A percentile compares a stretch with the other conserved stretches of the same genome.
phyloP scores from a whole-genome alignment of 768 basidiomycete genomes.

The Pluteus cervinus region DNA sequence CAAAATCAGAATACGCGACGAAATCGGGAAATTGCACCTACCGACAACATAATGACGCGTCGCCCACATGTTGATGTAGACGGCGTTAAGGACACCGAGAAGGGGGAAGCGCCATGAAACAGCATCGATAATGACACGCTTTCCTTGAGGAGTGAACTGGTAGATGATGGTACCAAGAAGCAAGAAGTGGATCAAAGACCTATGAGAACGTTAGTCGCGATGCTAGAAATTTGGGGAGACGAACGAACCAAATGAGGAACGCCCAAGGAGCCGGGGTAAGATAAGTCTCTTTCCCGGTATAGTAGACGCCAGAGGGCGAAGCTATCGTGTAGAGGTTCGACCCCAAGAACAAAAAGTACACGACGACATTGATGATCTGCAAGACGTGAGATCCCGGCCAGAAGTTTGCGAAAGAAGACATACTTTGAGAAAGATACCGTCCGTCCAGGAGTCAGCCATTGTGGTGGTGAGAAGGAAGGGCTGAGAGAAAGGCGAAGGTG shows the following conservation, averaged over 20 bases:
- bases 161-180: constrained; percentile 89
- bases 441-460: constrained; percentile 67
- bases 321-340: constrained; percentile 86
- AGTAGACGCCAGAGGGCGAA: constrained; percentile 66
- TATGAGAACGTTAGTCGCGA: constrained; percentile 20
- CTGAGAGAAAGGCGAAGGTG: neutral
- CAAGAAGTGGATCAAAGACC: constrained; percentile 86
- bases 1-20: constrained; percentile 8
- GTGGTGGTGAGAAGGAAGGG: constrained; percentile 10
- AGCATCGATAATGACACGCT: constrained; percentile 76
- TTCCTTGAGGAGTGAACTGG: constrained; percentile 78
- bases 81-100: constrained; percentile 78
- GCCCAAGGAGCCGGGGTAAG: constrained; percentile 93
- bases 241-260: constrained; percentile 77
- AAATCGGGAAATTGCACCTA: constrained; percentile 17
- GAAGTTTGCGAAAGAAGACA: constrained; percentile 3
- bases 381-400: neutral
- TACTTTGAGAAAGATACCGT: constrained; percentile 80
- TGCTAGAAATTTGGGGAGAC: neutral
- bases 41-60: constrained; percentile 63
- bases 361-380: constrained; percentile 72
- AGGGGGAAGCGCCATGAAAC: constrained; percentile 91
- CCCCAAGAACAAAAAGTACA: constrained; percentile 84
- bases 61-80: constrained; percentile 89
- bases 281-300: constrained; percentile 78